phyloP scores from a whole-genome alignment of 768 basidiomycete species.

The Tulasnella sp. region DNA sequence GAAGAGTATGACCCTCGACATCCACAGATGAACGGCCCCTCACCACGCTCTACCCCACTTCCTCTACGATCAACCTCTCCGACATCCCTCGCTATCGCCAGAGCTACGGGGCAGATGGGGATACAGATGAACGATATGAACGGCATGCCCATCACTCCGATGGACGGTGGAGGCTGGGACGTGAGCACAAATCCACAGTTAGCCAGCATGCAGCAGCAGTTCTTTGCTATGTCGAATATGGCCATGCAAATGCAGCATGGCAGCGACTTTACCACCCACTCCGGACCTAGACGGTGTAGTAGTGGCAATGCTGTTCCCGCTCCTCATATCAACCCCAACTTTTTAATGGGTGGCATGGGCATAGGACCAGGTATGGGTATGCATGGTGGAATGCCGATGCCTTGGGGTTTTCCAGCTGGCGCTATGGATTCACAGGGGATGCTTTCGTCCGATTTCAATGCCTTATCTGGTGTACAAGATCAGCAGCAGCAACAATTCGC shows the following conservation, averaged over 20 bases:
- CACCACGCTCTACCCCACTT: neutral
- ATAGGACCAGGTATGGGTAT: neutral
- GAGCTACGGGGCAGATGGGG: constrained; percentile 31
- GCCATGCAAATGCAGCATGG: neutral
- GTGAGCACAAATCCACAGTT: too few relatives aligned
- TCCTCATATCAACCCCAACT: constrained; percentile 1
- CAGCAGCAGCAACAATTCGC: too few relatives aligned
- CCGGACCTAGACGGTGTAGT: neutral
- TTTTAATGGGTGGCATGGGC: neutral
- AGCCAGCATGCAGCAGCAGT: neutral
- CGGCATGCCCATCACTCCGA: neutral
- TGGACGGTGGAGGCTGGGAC: neutral
- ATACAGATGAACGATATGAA: neutral
- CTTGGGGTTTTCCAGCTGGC: neutral
- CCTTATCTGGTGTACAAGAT: too few relatives aligned
- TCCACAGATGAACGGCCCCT: neutral
- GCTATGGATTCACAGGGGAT: too few relatives aligned
- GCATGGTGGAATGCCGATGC: neutral
- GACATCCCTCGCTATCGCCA: constrained; percentile 39
- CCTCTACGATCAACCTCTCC: constrained; percentile 31
- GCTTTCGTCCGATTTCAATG: too few relatives aligned
- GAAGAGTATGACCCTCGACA: constrained; percentile 28
- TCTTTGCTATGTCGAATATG: neutral
- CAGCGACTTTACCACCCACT: neutral
- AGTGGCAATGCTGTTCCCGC: neutral